These are phyloP conservation scores for Aspergillus sojae DNA, from an alignment of 2,329 filamentous ascomycete genomes.

Conservation along the genomic window DNA sequence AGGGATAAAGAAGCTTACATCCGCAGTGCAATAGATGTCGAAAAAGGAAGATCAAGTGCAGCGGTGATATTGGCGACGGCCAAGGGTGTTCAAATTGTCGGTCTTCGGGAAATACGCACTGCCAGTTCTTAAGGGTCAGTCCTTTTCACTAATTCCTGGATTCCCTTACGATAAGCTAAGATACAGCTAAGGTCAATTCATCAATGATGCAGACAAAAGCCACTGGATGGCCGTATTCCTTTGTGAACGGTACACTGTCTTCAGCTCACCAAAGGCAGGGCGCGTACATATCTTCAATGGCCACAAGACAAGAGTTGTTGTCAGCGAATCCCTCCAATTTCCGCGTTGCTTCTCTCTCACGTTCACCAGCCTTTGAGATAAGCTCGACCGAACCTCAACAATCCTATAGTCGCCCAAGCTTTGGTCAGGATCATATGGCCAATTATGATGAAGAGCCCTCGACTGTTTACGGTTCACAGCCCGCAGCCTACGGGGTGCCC, in stretches of 20 bases:
- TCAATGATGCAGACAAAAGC: conserved; percentile 29
- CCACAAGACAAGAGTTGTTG: conserved; percentile 16
- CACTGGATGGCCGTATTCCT: conserved; percentile 33
- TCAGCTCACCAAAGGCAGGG: conserved; percentile 23
- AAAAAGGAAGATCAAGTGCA: conserved; percentile 93
- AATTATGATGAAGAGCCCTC: conserved; percentile 40
- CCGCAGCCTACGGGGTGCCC: conserved; percentile 40
- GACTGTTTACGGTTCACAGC: conserved; percentile 34
- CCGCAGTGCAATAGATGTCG: conserved; percentile 82
- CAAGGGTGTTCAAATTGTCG: conserved; percentile 81
- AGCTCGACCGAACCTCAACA: conserved; percentile 20
- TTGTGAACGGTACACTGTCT: conserved; percentile 19
- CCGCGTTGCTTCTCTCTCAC: conserved; percentile 23
- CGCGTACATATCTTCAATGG: conserved; percentile 21
- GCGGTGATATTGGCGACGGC: conserved; percentile 78
- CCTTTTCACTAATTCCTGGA: background rate
- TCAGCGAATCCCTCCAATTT: conserved; percentile 20
- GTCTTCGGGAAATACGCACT: conserved; percentile 65
- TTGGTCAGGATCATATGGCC: conserved; percentile 24
- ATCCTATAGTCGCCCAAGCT: conserved; percentile 26
- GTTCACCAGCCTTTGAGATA: conserved; percentile 32
- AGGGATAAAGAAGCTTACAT: conserved; percentile 12
- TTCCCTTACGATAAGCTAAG: background rate
- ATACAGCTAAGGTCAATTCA: conserved; percentile 38
- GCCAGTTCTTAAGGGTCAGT: conserved; percentile 77